Conservation (phyloP, 495 filamentous ascomycete species). For the Daldinia caldariorum region DNA sequence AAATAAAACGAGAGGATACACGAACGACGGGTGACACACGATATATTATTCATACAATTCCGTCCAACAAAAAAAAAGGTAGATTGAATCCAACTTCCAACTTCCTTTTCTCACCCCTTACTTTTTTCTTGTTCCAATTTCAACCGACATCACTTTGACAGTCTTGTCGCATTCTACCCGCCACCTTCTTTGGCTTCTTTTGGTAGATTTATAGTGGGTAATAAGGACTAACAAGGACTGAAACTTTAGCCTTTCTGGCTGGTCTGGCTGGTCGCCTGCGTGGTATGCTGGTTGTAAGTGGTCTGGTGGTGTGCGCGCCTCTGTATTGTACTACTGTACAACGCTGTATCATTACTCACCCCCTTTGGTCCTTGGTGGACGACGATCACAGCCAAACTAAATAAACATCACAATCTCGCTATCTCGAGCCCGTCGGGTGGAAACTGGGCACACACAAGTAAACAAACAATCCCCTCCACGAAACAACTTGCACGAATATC, state of each 20-base stretch:
- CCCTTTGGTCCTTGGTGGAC: constrained; percentile 30
- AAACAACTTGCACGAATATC: background rate
- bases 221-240: constrained; percentile 1
- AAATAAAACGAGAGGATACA: constrained; percentile 36
- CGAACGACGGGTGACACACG: constrained; percentile 32
- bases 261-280: background rate
- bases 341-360: constrained; percentile 31
- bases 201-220: constrained; percentile 41
- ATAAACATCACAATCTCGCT: constrained; percentile 43
- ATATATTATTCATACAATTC: constrained; percentile 14
- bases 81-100: constrained; percentile 13
- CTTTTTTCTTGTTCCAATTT: background rate
- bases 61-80: constrained; percentile 5
- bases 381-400: constrained; percentile 45
- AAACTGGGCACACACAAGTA: constrained; percentile 31
- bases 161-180: constrained; percentile 28
- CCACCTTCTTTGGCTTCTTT: constrained; percentile 13
- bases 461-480: constrained; percentile 19
- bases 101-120: constrained; percentile 2
- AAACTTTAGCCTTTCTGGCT: constrained; percentile 15
- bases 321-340: constrained; percentile 8
- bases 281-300: no score
- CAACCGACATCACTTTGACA: constrained; percentile 5
- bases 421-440: constrained; percentile 27
- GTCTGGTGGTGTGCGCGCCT: background rate